Evolutionary conservation across 2,329 filamentous ascomycete genomes (phyloP).

Genomic region (Colletotrichum orbiculare): DNA sequence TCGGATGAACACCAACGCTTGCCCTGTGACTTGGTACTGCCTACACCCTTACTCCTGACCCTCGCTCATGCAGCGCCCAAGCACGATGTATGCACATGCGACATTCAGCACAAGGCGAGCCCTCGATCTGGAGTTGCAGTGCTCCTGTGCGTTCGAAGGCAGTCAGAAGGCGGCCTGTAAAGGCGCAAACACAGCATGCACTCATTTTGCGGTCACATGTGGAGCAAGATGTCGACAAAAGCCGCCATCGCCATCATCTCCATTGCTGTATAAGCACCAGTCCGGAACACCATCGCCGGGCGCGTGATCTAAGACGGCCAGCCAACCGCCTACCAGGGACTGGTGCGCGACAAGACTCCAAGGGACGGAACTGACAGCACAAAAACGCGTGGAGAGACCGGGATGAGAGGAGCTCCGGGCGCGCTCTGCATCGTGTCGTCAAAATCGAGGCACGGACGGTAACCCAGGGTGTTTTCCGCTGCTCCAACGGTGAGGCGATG

Average conservation of each 20-base stretch:
- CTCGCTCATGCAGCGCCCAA: slow-evolving; percentile 8
- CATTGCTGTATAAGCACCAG: background rate
- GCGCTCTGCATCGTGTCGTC: slow-evolving; percentile 22
- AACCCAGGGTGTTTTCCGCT: background rate
- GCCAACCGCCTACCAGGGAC: slow-evolving; percentile 6
- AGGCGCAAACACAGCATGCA: background rate
- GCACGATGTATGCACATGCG: background rate
- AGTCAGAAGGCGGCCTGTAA: background rate
- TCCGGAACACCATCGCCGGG: background rate
- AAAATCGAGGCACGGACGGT: slow-evolving; percentile 14
- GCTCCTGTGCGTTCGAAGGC: background rate
- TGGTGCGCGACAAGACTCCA: slow-evolving; percentile 13
- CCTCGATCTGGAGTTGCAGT: background rate
- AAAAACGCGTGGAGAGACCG: slow-evolving; percentile 27
- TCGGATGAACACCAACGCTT: slow-evolving; percentile 10
- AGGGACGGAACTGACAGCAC: slow-evolving; percentile 19
- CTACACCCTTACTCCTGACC: background rate
- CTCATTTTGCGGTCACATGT: too few species aligned
- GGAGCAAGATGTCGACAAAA: background rate
- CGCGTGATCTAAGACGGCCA: background rate
- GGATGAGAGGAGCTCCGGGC: slow-evolving; percentile 25
- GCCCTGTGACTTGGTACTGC: too few species aligned
- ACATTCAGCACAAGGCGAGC: slow-evolving; percentile 5
- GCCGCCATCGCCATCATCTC: background rate
- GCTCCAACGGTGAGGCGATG: too few species aligned